phyloP scores from a whole-genome alignment of 1,139 yeast genomes.

The Candida sanyaensis region DNA sequence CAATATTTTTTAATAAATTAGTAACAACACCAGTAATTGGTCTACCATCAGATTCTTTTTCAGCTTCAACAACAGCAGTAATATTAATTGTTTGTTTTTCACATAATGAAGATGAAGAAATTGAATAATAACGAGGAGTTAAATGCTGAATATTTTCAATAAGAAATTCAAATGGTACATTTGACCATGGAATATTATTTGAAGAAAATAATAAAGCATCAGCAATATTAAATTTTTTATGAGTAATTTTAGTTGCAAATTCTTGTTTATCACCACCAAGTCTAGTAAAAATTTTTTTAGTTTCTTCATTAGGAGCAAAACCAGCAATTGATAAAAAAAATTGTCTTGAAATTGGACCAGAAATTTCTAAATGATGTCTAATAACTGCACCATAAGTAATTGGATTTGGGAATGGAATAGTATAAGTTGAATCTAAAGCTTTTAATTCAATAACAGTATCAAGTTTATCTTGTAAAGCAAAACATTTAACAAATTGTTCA shows the following conservation, averaged over 20 bases:
- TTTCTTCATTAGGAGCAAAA: slow-evolving; percentile 73
- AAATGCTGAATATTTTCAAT: slow-evolving; percentile 79
- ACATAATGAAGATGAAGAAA: slow-evolving; percentile 83
- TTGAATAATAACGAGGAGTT: slow-evolving; percentile 95
- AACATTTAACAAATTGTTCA: slow-evolving; percentile 59
- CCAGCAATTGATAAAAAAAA: slow-evolving; percentile 73
- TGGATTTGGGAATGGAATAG: slow-evolving; percentile 83
- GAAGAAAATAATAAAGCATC: slow-evolving; percentile 71
- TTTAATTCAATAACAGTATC: slow-evolving; percentile 64
- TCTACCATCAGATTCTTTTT: slow-evolving; percentile 44
- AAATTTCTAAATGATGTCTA: slow-evolving; percentile 85
- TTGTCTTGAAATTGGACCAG: slow-evolving; percentile 94
- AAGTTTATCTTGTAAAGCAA: slow-evolving; percentile 58
- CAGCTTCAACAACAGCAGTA: slow-evolving; percentile 92
- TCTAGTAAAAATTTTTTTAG: slow-evolving; percentile 51
- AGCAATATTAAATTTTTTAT: slow-evolving; percentile 68
- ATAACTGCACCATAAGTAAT: slow-evolving; percentile 86
- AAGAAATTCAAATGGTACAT: slow-evolving; percentile 82
- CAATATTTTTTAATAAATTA: slow-evolving; percentile 76
- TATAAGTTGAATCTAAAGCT: slow-evolving; percentile 72
- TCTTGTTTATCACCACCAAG: slow-evolving; percentile 69
- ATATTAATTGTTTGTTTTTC: slow-evolving; percentile 77
- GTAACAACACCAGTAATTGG: slow-evolving; percentile 85
- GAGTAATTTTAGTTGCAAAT: slow-evolving; percentile 66
- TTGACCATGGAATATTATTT: slow-evolving; percentile 62